Base-by-base conservation (phyloP, 1,284 basidiomycete species). In the Papiliotrema terrestris region DNA sequence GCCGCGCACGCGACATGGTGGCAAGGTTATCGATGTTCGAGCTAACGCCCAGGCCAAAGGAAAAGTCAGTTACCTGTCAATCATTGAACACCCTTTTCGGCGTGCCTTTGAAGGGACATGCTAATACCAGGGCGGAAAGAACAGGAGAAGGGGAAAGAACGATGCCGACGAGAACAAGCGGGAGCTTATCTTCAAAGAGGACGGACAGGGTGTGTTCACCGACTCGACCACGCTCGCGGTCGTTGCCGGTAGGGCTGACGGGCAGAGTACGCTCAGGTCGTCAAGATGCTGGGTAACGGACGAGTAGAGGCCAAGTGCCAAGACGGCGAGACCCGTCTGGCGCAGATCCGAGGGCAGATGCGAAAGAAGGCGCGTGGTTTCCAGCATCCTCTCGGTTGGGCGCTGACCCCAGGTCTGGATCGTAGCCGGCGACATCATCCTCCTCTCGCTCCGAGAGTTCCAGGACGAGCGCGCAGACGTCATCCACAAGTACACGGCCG, bases 381-480 rank as follows among this genome's bases (percentile, higher is more conserved):
- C 17, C 29, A 11, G 6, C n/a, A 39, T 47, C 22, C 39, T 49
- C 32, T 29, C 15, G 42, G 8, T 22, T 50, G 37, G 25, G 17
- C 42, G 15, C 19, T 13, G 13, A 15, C 36, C 8, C 11, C 67
- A 96, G 93, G 94, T 98, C 68, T 98, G 96, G 96, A 98, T 99
- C 78, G 96, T 96, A 75, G 91, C 94, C 69, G 96, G 96, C 66
- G 96, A 98, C 73, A 98, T 98, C 74, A 87, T 98, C 60, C 82
- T 99, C 44, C 82, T 99, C 39, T 98, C 95, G 29, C 83, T 99
- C 51, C 90, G 96, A 66, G 96, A 98, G 55, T 99, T 98, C 84
- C 95, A 98, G 78, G 96, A 98, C 70, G 93, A 92, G 78, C 98
- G 98, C 78, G 96, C 94, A 32, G 96, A 99, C 80, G 95, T 99